Evolutionary conservation across 148 eudicot genomes (phyloP).

Genomic region (Spergularia marina): DNA sequence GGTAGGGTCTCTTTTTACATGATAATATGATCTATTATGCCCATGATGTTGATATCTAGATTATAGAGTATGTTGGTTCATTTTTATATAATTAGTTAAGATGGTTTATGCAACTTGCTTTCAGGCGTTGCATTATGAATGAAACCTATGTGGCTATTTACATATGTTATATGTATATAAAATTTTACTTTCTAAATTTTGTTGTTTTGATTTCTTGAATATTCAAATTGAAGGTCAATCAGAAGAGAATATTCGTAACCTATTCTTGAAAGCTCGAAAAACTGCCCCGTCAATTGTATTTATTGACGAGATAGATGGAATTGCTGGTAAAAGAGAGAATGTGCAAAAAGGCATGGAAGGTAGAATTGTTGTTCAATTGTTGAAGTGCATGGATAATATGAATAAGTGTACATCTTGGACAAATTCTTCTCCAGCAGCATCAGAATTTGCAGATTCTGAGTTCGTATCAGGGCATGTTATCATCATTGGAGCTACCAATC

Average conservation of each 20-base stretch:
- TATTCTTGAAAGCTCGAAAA: slow-evolving; percentile 62
- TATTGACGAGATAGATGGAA: slow-evolving; percentile 70
- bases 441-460: slow-evolving; percentile 22
- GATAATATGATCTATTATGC: no score
- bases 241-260: slow-evolving; percentile 67
- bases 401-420: slow-evolving; percentile 25
- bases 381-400: slow-evolving; percentile 83
- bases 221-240: slow-evolving; percentile 48
- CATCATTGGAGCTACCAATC: slow-evolving; percentile 75
- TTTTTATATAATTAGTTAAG: no score
- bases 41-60: no score
- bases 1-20: no score
- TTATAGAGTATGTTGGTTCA: no score
- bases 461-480: slow-evolving; percentile 43
- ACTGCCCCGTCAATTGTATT: slow-evolving; percentile 80
- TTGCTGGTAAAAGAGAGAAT: slow-evolving; percentile 75
- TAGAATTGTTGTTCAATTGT: slow-evolving; percentile 73
- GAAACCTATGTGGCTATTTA: no score
- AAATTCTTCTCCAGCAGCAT: neutral
- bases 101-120: no score
- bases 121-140: no score
- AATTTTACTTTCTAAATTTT: neutral
- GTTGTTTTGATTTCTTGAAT: neutral
- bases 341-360: slow-evolving; percentile 66
- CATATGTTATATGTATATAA: no score